phyloP scores from a whole-genome alignment of 2,329 filamentous ascomycete genomes.

The Stemphylium vesicarium region DNA sequence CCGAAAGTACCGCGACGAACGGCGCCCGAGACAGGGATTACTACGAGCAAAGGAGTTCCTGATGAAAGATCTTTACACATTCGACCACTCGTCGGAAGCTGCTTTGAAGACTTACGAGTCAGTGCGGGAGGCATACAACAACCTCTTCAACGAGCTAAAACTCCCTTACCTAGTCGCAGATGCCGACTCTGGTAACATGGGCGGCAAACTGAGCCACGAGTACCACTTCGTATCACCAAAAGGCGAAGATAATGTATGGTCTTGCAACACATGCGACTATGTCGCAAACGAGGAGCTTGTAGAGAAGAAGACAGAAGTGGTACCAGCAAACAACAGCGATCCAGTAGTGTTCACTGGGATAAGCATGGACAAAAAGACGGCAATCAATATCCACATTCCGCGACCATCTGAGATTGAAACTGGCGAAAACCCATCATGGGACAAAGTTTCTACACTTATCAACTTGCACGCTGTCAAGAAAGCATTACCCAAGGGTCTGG shows the following conservation, averaged over 20 bases:
- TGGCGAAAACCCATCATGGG: constrained; percentile 17
- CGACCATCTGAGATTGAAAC: neutral
- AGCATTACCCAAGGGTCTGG: constrained; percentile 57
- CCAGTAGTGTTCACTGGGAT: constrained; percentile 66
- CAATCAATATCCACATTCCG: constrained; percentile 64
- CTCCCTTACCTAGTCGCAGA: constrained; percentile 84
- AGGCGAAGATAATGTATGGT: constrained; percentile 86
- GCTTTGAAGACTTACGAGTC: constrained; percentile 81
- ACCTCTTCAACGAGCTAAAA: constrained; percentile 81
- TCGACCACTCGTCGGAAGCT: constrained; percentile 71
- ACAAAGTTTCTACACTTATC: constrained; percentile 46
- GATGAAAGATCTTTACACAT: constrained; percentile 99
- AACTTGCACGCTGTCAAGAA: constrained; percentile 71
- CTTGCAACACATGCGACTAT: constrained; percentile 75
- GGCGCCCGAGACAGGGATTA: constrained; percentile 84
- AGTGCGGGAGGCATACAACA: constrained; percentile 75
- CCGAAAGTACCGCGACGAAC: constrained; percentile 93
- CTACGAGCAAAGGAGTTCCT: constrained; percentile 88
- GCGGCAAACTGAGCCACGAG: constrained; percentile 90
- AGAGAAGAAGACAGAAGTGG: constrained; percentile 40
- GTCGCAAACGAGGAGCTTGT: constrained; percentile 90
- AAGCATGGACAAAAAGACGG: constrained; percentile 68
- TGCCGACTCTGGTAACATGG: constrained; percentile 96
- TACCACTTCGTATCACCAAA: constrained; percentile 82
- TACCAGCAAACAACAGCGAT: constrained; percentile 21